These are phyloP conservation scores for Microascus cirrosus DNA, from an alignment of 2,329 filamentous ascomycete genomes.

Conservation along the genomic window DNA sequence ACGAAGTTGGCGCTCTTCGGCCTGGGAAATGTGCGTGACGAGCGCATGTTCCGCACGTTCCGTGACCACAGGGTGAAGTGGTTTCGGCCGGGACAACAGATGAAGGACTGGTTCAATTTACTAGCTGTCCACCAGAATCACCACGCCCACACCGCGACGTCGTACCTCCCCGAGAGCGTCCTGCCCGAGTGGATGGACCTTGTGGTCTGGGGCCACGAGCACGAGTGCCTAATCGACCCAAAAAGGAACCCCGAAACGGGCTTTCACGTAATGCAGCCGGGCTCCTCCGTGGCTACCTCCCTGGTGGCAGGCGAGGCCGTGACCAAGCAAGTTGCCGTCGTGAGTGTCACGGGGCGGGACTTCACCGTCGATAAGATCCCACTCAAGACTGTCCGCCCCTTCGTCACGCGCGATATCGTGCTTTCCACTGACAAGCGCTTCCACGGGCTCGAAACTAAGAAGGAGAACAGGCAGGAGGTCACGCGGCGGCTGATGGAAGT, in stretches of 20 bases:
- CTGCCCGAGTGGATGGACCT: conserved; percentile 85
- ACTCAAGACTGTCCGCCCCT: conserved; percentile 81
- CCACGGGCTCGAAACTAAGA: conserved; percentile 59
- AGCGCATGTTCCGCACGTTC: conserved; percentile 88
- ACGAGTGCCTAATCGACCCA: conserved; percentile 88
- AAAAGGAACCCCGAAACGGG: conserved; percentile 72
- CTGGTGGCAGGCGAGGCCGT: conserved; percentile 82
- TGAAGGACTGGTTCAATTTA: conserved; percentile 74
- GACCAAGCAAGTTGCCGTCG: conserved; percentile 78
- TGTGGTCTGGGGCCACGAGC: conserved; percentile 94
- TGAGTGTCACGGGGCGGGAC: conserved; percentile 72
- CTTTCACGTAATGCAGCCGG: conserved; percentile 95
- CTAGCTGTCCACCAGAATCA: conserved; percentile 96
- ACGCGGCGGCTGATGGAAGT: conserved; percentile 65
- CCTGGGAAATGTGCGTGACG: conserved; percentile 90
- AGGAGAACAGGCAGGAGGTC: conserved; percentile 73
- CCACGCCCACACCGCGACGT: conserved; percentile 78
- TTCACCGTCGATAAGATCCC: conserved; percentile 73
- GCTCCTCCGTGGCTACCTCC: conserved; percentile 91
- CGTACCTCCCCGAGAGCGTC: conserved; percentile 90
- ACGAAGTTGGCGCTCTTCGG: conserved; percentile 93
- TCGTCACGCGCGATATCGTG: conserved; percentile 74
- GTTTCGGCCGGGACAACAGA: conserved; percentile 71
- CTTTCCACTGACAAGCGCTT: conserved; percentile 67
- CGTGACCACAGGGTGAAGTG: conserved; percentile 89